These are phyloP conservation scores for Claviceps sp. DNA, from an alignment of 2,329 filamentous ascomycete genomes.

Conservation along the genomic window DNA sequence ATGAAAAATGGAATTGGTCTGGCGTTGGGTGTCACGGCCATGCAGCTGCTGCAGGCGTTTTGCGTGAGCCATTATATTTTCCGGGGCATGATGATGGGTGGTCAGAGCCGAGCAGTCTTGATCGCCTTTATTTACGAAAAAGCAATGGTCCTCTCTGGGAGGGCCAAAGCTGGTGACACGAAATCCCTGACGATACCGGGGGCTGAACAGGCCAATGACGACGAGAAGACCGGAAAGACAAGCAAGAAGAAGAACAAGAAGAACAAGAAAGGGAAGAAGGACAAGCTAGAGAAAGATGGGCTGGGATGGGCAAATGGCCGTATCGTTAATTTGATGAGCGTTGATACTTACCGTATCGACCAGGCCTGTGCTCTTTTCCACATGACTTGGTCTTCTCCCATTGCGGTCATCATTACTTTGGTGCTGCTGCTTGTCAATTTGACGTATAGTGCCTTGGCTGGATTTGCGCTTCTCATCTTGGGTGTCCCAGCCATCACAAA, in stretches of 20 bases:
- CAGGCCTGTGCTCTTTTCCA: constrained; percentile 83
- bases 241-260: constrained; percentile 16
- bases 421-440: constrained; percentile 74
- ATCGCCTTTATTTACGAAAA: constrained; percentile 88
- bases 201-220: constrained; percentile 32
- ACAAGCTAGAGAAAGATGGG: constrained; percentile 40
- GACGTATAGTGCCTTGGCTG: constrained; percentile 77
- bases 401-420: constrained; percentile 66
- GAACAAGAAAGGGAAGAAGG: constrained; percentile 23
- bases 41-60: constrained; percentile 75
- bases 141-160: constrained; percentile 73
- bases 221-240: constrained; percentile 28
- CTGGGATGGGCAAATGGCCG: constrained; percentile 85
- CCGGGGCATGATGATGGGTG: constrained; percentile 81
- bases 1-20: constrained; percentile 69
- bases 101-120: constrained; percentile 65
- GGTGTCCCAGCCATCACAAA: constrained; percentile 65
- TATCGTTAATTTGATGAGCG: constrained; percentile 87
- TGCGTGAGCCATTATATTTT: constrained; percentile 87
- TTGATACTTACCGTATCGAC: constrained; percentile 87
- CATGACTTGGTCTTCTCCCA: constrained; percentile 75
- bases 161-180: constrained; percentile 70
- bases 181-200: constrained; percentile 19
- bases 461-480: constrained; percentile 69
- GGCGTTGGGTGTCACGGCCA: constrained; percentile 68